Evolutionary conservation across 768 basidiomycete genomes (phyloP), one percentile per base, ranked within the genome.

Genomic region (Trichaptum fuscoviolaceum): DNA sequence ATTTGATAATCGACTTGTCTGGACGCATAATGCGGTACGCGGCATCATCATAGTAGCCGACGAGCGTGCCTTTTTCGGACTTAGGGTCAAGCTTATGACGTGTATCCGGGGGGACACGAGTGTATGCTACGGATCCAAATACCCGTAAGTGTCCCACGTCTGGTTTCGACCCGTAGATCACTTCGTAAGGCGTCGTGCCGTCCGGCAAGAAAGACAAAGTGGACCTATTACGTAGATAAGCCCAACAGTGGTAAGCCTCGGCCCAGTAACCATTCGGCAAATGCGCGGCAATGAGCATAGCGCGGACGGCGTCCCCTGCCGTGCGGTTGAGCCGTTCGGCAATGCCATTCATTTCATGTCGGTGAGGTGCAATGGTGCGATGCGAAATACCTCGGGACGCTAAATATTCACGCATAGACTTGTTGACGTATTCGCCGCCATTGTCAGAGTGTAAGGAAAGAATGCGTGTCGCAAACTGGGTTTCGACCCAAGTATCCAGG

Each of bases 291-390:
- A 73, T 71, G 0, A 75, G 69, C 72, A 80, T 72, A 0, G 80
- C 77, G 0, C 72, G 68, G 9, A 75, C 72, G 12, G 71, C 68
- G 27, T 80, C 75, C 5, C 76, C 10, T 0, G 77, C 34, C 0
- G 71, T 75, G 0, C 76, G 68, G 42, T 78, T 81, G 26, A 76
- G 70, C 1, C 74, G 69, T 66, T 83, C 79, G 0, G 79, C 76
- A 12, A 81, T 66, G 20, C 81, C 77, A 65, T 80, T 80, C 30
- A 25, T 25, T 25, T 25, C 24, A 25, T 25, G 59, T 15, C 25
- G 30, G 30, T 61, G 25, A 3, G 59, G 59, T 34, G 59, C 59
- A 12, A 23, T 61, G 23, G 8, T 61, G 10, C 15, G 59, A 15
- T 25, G 30, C 23, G 3, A 23, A 17, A 61, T 25, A 23, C 59